These are phyloP conservation scores for Pseudogymnoascus destructans DNA, from an alignment of 2,329 filamentous ascomycete species.

Conservation along the genomic window DNA sequence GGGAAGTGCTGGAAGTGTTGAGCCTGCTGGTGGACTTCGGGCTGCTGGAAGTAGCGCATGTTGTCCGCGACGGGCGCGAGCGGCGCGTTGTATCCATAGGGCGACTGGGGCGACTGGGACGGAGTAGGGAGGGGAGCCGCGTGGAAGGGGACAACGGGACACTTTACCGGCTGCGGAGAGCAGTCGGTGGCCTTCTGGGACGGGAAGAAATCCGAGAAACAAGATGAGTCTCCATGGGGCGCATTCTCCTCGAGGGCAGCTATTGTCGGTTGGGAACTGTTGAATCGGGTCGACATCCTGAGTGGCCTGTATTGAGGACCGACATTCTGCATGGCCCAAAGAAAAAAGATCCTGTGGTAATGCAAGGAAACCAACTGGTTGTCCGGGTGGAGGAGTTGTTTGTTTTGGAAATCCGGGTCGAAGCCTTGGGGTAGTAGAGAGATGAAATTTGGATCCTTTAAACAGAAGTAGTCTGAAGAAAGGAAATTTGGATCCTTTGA, in stretches of 20 bases:
- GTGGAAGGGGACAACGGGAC: not conserved
- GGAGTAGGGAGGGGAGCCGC: not conserved
- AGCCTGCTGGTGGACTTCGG: not conserved
- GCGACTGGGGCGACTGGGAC: not conserved
- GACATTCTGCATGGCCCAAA: conserved; percentile 8
- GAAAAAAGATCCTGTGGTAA: conserved; percentile 1
- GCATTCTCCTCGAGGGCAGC: not conserved
- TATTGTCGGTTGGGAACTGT: not conserved
- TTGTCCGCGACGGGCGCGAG: not conserved
- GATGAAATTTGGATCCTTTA: not conserved
- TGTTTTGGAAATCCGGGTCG: not conserved
- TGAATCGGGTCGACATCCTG: conserved; percentile 6
- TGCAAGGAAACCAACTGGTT: not conserved
- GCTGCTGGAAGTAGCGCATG: not conserved
- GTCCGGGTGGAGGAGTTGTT: not conserved
- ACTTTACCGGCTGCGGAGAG: not conserved
- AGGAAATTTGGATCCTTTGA: conserved; percentile 6
- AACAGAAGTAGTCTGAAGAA: not conserved
- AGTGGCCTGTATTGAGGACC: conserved; percentile 5
- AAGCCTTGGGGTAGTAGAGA: not conserved
- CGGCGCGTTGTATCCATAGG: not conserved
- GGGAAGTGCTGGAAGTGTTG: not conserved
- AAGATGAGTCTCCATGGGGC: not conserved
- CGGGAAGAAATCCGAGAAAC: not conserved
- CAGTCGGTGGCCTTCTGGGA: not conserved